A percentile compares a stretch with the other conserved stretches of the same genome.
Conservation (phyloP, 2,329 filamentous ascomycete species). For the Alternaria sp. region DNA sequence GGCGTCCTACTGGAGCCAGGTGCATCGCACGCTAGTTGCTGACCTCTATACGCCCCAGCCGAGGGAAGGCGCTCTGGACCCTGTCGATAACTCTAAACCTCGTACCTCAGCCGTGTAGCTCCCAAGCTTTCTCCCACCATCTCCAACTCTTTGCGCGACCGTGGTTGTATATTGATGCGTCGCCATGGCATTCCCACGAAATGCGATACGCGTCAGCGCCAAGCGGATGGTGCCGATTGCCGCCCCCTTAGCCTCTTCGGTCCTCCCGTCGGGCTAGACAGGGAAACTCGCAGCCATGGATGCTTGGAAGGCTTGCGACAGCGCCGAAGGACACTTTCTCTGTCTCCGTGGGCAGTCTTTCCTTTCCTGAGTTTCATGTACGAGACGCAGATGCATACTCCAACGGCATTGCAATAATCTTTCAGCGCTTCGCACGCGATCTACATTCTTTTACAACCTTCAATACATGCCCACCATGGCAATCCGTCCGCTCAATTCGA, state of each 20-base stretch:
- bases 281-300: slow-evolving; percentile 16
- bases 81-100: not conserved
- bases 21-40: not conserved
- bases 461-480: slow-evolving; percentile 17
- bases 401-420: not conserved
- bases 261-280: slow-evolving; percentile 12
- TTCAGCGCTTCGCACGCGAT: not conserved
- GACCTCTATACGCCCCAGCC: not conserved
- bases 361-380: not conserved
- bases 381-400: slow-evolving; percentile 22
- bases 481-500: slow-evolving; percentile 32
- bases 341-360: not conserved
- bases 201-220: slow-evolving; percentile 29
- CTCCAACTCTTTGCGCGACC: not conserved
- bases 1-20: not conserved
- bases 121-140: not conserved
- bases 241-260: slow-evolving; percentile 27
- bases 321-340: not conserved
- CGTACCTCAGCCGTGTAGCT: not conserved
- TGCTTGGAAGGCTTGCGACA: slow-evolving; percentile 11
- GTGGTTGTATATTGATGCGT: not conserved
- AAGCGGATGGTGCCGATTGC: slow-evolving; percentile 27
- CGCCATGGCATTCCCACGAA: slow-evolving; percentile 3
- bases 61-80: not conserved
- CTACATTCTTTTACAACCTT: slow-evolving; percentile 9